These are phyloP conservation scores for Colletotrichum siamense DNA, from an alignment of 2,329 filamentous ascomycete genomes.

Conservation along the genomic window DNA sequence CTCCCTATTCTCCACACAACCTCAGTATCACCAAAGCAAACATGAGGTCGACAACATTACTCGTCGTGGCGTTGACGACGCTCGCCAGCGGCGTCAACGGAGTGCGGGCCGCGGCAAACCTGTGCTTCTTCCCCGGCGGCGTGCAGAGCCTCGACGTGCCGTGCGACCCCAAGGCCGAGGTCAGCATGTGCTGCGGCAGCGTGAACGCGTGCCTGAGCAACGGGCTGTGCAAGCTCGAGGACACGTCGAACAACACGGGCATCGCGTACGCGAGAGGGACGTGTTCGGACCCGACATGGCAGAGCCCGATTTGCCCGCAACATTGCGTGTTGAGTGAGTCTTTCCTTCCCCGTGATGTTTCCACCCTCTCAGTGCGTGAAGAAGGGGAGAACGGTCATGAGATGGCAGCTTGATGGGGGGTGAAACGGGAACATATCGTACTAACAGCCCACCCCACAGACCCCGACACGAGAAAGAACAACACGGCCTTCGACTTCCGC, in stretches of 20 bases:
- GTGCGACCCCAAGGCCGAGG: slow-evolving; percentile 17
- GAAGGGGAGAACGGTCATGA: neutral
- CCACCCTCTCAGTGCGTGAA: neutral
- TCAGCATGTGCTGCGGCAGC: slow-evolving; percentile 20
- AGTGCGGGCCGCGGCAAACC: slow-evolving; percentile 1
- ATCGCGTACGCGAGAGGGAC: slow-evolving; percentile 16
- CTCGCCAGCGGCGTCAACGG: neutral
- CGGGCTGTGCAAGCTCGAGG: slow-evolving; percentile 15
- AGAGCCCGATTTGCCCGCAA: slow-evolving; percentile 16
- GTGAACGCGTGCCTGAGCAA: slow-evolving; percentile 16
- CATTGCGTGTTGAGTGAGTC: slow-evolving; percentile 10
- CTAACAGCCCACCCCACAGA: neutral
- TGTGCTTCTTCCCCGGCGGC: slow-evolving; percentile 20
- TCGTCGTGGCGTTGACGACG: neutral
- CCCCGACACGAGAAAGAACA: slow-evolving; percentile 10
- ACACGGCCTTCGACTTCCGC: slow-evolving; percentile 8
- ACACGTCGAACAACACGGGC: slow-evolving; percentile 10
- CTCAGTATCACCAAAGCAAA: neutral
- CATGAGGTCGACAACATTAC: slow-evolving; percentile 1
- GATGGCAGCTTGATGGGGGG: neutral
- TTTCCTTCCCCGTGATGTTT: too few species aligned
- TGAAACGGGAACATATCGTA: neutral
- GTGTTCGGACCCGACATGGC: slow-evolving; percentile 17
- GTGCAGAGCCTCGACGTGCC: slow-evolving; percentile 13
- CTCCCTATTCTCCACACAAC: neutral